A percentile compares a stretch with the other conserved stretches of the same genome.
Evolutionary conservation across 163 green algal genomes (phyloP).

Genomic region (Scenedesmus sp.): DNA sequence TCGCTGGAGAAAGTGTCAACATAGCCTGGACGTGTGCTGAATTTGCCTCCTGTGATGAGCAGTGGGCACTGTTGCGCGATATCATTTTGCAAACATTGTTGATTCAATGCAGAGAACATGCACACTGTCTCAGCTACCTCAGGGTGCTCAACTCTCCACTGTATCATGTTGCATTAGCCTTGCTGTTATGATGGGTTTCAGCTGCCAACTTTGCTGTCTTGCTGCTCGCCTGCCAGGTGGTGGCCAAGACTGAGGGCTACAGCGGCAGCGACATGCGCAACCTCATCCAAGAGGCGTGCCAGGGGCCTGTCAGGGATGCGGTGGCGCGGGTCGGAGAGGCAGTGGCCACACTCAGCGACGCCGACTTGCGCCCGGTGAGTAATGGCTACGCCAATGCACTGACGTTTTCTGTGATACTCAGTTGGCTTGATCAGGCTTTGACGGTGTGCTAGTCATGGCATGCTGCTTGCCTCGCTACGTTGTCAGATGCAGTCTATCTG

Average conservation of each 20-base stretch:
- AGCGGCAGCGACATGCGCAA: slow-evolving; percentile 93
- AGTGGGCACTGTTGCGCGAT: not conserved
- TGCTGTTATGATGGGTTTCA: not conserved
- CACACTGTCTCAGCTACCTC: too few species aligned
- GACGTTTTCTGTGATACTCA: not conserved
- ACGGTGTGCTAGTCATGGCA: too few species aligned
- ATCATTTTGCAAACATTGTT: not conserved
- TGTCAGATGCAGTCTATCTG: not conserved
- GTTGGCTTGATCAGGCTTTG: too few species aligned
- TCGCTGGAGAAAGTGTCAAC: not conserved
- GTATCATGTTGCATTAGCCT: not conserved
- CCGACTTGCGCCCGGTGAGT: slow-evolving; percentile 84
- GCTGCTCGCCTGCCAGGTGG: slow-evolving; percentile 60
- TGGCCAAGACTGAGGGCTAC: slow-evolving; percentile 70
- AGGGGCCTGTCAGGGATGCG: slow-evolving; percentile 84
- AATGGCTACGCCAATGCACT: not conserved
- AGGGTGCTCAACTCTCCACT: not conserved
- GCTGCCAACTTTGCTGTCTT: not conserved
- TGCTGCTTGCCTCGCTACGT: too few species aligned
- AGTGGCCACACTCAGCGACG: slow-evolving; percentile 70
- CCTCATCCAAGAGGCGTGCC: slow-evolving; percentile 94
- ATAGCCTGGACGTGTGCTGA: not conserved
- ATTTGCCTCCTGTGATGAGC: not conserved
- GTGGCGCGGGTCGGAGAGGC: slow-evolving; percentile 58
- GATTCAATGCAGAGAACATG: not conserved